Percentiles rank a stretch among this genome's conserved stretches.
phyloP scores from a whole-genome alignment of 257 asterid genomes.

The Solanum clarkiae region DNA sequence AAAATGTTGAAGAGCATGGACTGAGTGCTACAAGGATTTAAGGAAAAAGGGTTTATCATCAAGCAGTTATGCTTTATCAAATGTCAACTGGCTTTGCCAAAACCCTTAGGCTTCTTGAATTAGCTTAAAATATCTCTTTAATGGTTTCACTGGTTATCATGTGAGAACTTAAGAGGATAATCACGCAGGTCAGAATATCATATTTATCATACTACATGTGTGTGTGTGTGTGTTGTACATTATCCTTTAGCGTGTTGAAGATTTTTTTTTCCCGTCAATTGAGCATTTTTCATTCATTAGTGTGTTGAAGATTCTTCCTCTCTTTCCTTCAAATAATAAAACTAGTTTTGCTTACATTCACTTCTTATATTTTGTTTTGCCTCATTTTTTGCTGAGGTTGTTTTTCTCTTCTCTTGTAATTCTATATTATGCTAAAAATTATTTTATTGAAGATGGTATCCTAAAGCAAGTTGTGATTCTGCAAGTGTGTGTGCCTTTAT shows the following conservation, averaged over 20 bases:
- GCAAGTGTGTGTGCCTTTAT: neutral
- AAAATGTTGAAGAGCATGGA: neutral
- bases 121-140: neutral
- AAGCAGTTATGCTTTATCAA: neutral
- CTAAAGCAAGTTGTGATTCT: neutral
- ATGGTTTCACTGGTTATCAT: neutral
- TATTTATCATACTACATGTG: neutral
- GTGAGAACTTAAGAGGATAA: neutral
- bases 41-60: neutral
- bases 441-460: neutral
- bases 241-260: neutral
- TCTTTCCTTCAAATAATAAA: neutral
- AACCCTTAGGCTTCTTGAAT: neutral
- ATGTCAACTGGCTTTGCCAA: neutral
- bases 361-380: neutral
- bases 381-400: neutral
- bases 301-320: neutral
- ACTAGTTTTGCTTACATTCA: neutral
- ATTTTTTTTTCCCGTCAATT: neutral
- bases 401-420: neutral
- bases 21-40: neutral
- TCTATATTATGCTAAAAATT: neutral
- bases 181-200: neutral
- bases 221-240: too few species aligned
- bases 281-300: neutral